These are phyloP conservation scores for Poa annua DNA, from an alignment of 176 grass and related monocot genomes.

Conservation along the genomic window DNA sequence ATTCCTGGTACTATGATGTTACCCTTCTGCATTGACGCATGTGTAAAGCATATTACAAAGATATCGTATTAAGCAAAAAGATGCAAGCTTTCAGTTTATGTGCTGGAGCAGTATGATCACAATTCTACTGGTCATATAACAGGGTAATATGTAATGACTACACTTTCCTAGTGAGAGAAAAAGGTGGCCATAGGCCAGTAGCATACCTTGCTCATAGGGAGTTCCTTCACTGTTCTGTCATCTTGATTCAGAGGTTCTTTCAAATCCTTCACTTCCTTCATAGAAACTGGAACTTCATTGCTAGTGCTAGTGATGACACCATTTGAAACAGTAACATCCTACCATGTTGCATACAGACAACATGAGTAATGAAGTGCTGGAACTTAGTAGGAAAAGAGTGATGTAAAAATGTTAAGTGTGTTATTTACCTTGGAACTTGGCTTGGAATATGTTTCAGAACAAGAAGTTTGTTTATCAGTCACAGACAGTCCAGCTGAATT, in stretches of 20 bases:
- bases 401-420: not conserved
- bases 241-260: slow-evolving; percentile 31
- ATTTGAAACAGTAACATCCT: slow-evolving; percentile 49
- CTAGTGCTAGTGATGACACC: not conserved
- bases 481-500: not conserved
- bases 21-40: slow-evolving; percentile 43
- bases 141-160: not conserved
- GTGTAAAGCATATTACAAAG: not conserved
- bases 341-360: slow-evolving; percentile 4
- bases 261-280: slow-evolving; percentile 2
- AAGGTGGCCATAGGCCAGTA: not conserved
- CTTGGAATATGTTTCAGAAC: slow-evolving; percentile 35
- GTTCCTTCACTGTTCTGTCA: slow-evolving; percentile 1
- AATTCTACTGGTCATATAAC: not conserved
- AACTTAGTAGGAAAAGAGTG: slow-evolving; percentile 26
- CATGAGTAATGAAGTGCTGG: slow-evolving; percentile 5
- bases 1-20: slow-evolving; percentile 9
- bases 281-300: not conserved
- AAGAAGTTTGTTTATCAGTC: slow-evolving; percentile 24
- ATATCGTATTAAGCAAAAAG: not conserved
- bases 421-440: slow-evolving; percentile 10
- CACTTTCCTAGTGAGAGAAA: not conserved
- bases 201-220: slow-evolving; percentile 35
- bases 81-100: not conserved
- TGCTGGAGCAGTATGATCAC: not conserved